Conservation (phyloP, 176 grass and related monocot species). For the Aegilops umbellulata region DNA sequence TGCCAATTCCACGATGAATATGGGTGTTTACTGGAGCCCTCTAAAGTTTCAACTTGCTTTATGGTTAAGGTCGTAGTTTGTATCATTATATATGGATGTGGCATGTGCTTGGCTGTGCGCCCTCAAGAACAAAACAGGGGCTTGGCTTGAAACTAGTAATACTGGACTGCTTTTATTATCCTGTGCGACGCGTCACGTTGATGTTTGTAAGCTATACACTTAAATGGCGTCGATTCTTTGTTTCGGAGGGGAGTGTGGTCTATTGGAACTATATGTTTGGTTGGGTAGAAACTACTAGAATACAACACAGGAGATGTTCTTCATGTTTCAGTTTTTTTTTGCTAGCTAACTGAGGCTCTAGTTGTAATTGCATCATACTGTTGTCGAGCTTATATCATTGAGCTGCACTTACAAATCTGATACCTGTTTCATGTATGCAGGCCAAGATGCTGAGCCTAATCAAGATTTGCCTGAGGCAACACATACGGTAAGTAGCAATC, state of each 20-base stretch:
- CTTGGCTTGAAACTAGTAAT: constrained; percentile 1
- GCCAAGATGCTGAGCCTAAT: constrained; percentile 15
- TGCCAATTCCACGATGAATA: not conserved
- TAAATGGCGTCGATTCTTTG: not conserved
- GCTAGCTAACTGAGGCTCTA: not conserved
- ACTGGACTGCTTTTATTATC: not conserved
- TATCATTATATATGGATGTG: not conserved
- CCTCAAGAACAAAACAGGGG: not conserved
- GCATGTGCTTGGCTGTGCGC: not conserved
- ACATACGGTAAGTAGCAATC: constrained; percentile 35
- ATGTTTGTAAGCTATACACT: not conserved
- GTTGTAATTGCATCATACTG: not conserved
- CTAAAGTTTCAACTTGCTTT: not conserved
- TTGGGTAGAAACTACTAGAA: not conserved
- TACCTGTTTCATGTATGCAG: constrained; percentile 29
- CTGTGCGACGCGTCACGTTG: not conserved
- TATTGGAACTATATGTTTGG: not conserved
- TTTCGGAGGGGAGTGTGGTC: not conserved
- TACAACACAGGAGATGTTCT: not conserved
- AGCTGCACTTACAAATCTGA: not conserved
- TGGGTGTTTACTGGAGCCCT: not conserved
- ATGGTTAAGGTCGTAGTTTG: not conserved
- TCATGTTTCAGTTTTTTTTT: not conserved
- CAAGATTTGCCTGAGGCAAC: constrained; percentile 25
- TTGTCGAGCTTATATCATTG: not conserved